phyloP scores from a whole-genome alignment of 1,284 basidiomycete genomes.

The Sanghuangporus weigelae region DNA sequence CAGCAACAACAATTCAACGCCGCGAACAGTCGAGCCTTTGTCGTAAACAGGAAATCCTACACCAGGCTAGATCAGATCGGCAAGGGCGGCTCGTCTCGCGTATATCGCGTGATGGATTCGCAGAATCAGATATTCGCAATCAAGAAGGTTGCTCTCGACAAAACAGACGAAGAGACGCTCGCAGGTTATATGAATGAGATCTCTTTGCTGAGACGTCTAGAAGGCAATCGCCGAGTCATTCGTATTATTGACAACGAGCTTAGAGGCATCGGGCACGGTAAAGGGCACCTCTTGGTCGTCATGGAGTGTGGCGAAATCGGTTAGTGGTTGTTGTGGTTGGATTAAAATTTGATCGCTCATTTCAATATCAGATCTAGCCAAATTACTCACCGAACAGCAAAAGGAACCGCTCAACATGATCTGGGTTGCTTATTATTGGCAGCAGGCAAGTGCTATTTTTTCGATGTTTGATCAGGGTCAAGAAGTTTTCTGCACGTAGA shows the following conservation, averaged over 20 bases:
- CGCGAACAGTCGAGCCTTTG: not conserved
- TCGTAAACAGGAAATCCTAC: conserved; percentile 69
- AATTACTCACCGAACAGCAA: conserved; percentile 75
- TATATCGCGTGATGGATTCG: conserved; percentile 80
- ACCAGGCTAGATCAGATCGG: conserved; percentile 84
- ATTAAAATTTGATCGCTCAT: not conserved
- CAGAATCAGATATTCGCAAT: conserved; percentile 80
- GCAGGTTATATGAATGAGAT: conserved; percentile 95
- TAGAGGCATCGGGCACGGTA: conserved; percentile 50
- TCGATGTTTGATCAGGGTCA: not conserved
- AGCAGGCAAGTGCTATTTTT: conserved; percentile 56
- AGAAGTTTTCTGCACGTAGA: conserved; percentile 37
- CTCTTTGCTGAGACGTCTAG: conserved; percentile 76
- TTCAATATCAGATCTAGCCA: conserved; percentile 59
- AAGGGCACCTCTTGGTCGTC: conserved; percentile 72
- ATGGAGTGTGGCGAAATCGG: conserved; percentile 93
- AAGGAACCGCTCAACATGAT: conserved; percentile 83
- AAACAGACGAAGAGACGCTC: conserved; percentile 81
- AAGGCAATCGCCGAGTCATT: conserved; percentile 87
- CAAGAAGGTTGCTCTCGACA: conserved; percentile 84
- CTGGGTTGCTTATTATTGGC: conserved; percentile 92
- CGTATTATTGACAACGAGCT: conserved; percentile 84
- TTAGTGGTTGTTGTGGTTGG: conserved; percentile 20
- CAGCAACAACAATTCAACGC: not conserved
- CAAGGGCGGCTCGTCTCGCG: conserved; percentile 89